A percentile compares a stretch with the other conserved stretches of the same genome.
phyloP scores from a whole-genome alignment of 257 asterid genomes.

The Ligustrum vulgare region DNA sequence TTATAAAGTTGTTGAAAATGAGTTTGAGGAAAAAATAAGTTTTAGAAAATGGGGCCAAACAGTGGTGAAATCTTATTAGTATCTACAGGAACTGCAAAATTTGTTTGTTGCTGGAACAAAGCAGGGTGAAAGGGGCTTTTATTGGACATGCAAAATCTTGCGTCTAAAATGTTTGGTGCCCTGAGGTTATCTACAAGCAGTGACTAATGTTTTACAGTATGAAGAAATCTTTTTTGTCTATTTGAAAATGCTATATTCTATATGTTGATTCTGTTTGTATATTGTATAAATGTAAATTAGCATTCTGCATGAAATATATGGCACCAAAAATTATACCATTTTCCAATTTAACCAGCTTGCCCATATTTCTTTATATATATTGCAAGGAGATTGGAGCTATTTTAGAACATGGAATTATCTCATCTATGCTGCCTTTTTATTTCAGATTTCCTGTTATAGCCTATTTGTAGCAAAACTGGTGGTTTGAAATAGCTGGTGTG shows the following conservation, averaged over 20 bases:
- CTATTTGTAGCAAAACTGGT: conserved; percentile 93
- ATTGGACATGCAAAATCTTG: conserved; percentile 7
- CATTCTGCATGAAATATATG: not conserved
- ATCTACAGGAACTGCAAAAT: not conserved
- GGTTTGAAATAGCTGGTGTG: conserved; percentile 89
- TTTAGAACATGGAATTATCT: conserved; percentile 5
- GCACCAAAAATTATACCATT: too few relatives aligned
- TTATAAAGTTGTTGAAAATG: too few relatives aligned
- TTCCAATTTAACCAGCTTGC: too few relatives aligned
- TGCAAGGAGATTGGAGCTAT: conserved; percentile 4
- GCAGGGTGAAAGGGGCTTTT: not conserved
- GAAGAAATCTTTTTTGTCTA: conserved; percentile 7
- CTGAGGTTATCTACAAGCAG: not conserved
- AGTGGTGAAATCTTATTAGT: not conserved
- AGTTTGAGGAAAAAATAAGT: too few relatives aligned
- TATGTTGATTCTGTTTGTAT: not conserved
- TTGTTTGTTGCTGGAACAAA: not conserved
- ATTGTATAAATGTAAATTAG: conserved; percentile 3
- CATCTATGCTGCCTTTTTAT: conserved; percentile 19
- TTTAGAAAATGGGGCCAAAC: too few relatives aligned
- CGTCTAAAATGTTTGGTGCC: not conserved
- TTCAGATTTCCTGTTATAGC: conserved; percentile 84
- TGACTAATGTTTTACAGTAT: not conserved
- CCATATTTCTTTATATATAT: too few relatives aligned
- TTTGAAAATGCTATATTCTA: not conserved